A percentile compares a stretch with the other conserved stretches of the same genome.
Evolutionary conservation across 805 yeast genomes (phyloP).

Genomic region (Metschnikowia henanensis): DNA sequence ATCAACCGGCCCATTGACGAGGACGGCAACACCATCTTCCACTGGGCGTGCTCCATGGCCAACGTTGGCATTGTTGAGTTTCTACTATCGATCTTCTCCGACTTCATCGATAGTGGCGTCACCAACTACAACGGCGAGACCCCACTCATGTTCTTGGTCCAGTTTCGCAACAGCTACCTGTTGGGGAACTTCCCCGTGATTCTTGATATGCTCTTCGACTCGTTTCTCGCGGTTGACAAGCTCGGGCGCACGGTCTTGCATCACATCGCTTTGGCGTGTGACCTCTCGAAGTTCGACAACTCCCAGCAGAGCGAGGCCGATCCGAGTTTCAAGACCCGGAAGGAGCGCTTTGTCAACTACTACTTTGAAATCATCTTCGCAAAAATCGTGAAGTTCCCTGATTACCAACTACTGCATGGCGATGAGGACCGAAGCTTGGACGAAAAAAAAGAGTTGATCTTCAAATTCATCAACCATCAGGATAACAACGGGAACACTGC

Average conservation of each 20-base stretch:
- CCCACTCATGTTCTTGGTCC: constrained; percentile 54
- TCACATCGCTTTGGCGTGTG: constrained; percentile 37
- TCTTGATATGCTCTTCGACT: constrained; percentile 35
- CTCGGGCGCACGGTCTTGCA: constrained; percentile 43
- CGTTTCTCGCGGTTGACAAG: constrained; percentile 38
- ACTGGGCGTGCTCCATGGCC: constrained; percentile 95
- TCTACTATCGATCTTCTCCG: constrained; percentile 57
- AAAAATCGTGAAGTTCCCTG: constrained; percentile 33
- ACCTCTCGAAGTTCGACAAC: constrained; percentile 9
- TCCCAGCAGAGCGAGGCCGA: constrained; percentile 5
- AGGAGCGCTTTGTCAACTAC: constrained; percentile 38
- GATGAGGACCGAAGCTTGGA: constrained; percentile 14
- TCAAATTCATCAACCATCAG: constrained; percentile 72
- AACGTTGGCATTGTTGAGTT: constrained; percentile 66
- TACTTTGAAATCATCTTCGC: constrained; percentile 39
- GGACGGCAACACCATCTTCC: constrained; percentile 89
- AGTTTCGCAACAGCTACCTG: constrained; percentile 40
- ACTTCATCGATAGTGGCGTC: constrained; percentile 66
- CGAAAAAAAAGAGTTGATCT: constrained; percentile 31
- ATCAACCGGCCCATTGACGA: constrained; percentile 90
- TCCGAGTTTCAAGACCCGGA: constrained; percentile 21
- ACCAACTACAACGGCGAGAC: constrained; percentile 88
- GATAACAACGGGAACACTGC: constrained; percentile 96
- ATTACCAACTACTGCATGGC: constrained; percentile 19
- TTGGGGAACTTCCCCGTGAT: constrained; percentile 37